Evolutionary conservation across 768 basidiomycete genomes (phyloP).

Genomic region (Heimioporus sp.): DNA sequence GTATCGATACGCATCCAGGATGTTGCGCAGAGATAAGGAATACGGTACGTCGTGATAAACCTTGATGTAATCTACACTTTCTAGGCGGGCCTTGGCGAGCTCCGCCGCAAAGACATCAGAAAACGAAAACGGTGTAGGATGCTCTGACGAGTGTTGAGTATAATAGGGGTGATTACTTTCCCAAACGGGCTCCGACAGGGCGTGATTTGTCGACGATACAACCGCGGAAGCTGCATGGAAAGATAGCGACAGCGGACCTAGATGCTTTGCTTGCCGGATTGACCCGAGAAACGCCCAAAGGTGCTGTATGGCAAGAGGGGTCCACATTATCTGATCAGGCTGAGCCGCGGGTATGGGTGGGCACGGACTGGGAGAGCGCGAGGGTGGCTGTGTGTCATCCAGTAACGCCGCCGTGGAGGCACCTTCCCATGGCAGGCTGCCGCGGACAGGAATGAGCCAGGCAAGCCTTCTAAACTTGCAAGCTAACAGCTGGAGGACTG

Average conservation of each 20-base stretch:
- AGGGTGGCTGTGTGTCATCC: slow-evolving; percentile 22
- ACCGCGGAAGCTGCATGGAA: slow-evolving; percentile 38
- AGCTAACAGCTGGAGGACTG: slow-evolving; percentile 24
- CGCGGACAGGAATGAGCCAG: slow-evolving; percentile 61
- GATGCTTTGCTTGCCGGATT: slow-evolving; percentile 33
- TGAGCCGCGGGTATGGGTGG: slow-evolving; percentile 15
- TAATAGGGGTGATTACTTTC: slow-evolving; percentile 26
- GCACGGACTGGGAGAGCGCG: slow-evolving; percentile 17
- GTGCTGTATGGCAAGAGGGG: slow-evolving; percentile 35
- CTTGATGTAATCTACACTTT: slow-evolving; percentile 50
- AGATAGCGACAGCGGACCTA: slow-evolving; percentile 50
- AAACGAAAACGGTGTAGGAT: neutral
- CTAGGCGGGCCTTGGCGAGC: slow-evolving; percentile 23
- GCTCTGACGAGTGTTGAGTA: slow-evolving; percentile 13
- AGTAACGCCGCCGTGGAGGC: slow-evolving; percentile 44
- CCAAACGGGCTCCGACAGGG: slow-evolving; percentile 17
- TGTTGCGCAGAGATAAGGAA: slow-evolving; percentile 47
- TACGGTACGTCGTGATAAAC: slow-evolving; percentile 54
- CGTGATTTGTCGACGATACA: neutral
- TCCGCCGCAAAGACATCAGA: slow-evolving; percentile 11
- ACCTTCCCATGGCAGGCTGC: slow-evolving; percentile 46
- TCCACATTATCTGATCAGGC: slow-evolving; percentile 44
- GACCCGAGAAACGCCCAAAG: slow-evolving; percentile 53
- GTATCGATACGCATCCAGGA: slow-evolving; percentile 52
- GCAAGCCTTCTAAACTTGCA: slow-evolving; percentile 41